Evolutionary conservation across 2,329 filamentous ascomycete genomes (phyloP).

Genomic region (Cyanodermella asteris): DNA sequence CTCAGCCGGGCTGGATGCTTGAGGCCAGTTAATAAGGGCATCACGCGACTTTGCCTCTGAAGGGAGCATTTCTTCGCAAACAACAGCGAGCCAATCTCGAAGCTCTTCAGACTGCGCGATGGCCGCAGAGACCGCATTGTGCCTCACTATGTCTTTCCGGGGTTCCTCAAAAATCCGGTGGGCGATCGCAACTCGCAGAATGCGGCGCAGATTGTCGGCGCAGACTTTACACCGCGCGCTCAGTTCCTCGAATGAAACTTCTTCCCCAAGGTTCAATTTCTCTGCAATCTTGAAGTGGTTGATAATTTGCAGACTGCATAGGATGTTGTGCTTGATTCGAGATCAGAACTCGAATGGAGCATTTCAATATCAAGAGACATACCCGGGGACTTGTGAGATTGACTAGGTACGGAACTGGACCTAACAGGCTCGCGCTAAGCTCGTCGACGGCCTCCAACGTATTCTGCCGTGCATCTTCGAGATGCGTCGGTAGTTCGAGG

Average conservation of each 20-base stretch:
- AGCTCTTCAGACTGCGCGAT: too few species aligned
- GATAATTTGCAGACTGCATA: slow-evolving; percentile 9
- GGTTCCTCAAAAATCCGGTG: slow-evolving; percentile 9
- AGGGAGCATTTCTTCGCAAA: too few species aligned
- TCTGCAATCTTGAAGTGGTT: slow-evolving; percentile 7
- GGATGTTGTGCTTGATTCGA: slow-evolving; percentile 1
- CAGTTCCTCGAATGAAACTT: slow-evolving; percentile 9
- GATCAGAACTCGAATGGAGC: not conserved
- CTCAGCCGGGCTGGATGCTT: too few species aligned
- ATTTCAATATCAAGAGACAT: not conserved
- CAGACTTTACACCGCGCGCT: slow-evolving; percentile 5
- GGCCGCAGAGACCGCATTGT: too few species aligned
- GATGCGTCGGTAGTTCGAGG: too few species aligned
- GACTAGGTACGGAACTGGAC: slow-evolving; percentile 4
- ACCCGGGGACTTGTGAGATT: slow-evolving; percentile 2
- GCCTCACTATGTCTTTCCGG: slow-evolving; percentile 5
- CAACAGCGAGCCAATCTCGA: too few species aligned
- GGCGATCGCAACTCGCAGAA: slow-evolving; percentile 10
- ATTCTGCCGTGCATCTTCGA: slow-evolving; percentile 1
- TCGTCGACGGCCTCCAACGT: slow-evolving; percentile 7
- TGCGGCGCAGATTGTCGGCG: slow-evolving; percentile 4
- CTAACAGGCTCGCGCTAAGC: slow-evolving; percentile 8
- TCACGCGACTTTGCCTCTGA: too few species aligned
- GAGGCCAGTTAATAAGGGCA: too few species aligned
- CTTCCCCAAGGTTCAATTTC: slow-evolving; percentile 6